Evolutionary conservation across 495 filamentous ascomycete genomes (phyloP).

Genomic region (Neurospora terricola): DNA sequence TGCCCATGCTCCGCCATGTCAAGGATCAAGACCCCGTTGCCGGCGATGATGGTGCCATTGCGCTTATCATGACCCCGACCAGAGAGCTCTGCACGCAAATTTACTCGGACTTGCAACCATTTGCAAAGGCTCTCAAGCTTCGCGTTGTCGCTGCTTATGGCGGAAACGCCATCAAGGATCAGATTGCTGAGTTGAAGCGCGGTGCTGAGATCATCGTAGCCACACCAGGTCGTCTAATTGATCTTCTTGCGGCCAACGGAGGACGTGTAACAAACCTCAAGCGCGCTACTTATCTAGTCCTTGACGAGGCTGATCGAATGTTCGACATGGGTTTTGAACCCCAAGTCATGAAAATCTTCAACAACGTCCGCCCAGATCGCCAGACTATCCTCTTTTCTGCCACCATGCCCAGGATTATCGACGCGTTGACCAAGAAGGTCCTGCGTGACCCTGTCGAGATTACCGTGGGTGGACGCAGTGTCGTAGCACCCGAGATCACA

Average conservation of each 20-base stretch:
- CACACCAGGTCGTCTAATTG: slow-evolving; percentile 95
- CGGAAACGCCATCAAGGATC: slow-evolving; percentile 92
- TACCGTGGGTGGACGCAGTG: slow-evolving; percentile 79
- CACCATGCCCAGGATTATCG: slow-evolving; percentile 92
- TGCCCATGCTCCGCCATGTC: slow-evolving; percentile 97
- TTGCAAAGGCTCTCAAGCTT: slow-evolving; percentile 81
- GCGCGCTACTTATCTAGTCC: slow-evolving; percentile 82
- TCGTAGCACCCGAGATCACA: slow-evolving; percentile 89
- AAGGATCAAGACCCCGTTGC: slow-evolving; percentile 84
- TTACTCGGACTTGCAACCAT: slow-evolving; percentile 86
- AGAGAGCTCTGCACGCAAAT: slow-evolving; percentile 94
- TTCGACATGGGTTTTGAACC: slow-evolving; percentile 99
- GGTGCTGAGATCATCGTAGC: slow-evolving; percentile 93
- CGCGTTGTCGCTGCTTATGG: slow-evolving; percentile 92
- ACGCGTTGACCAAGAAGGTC: slow-evolving; percentile 78
- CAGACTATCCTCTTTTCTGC: slow-evolving; percentile 96
- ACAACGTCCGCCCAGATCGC: slow-evolving; percentile 78
- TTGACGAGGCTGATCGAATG: slow-evolving; percentile 98
- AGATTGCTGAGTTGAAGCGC: slow-evolving; percentile 92
- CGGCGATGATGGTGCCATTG: slow-evolving; percentile 76
- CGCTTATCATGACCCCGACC: slow-evolving; percentile 86
- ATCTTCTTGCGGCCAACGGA: slow-evolving; percentile 83
- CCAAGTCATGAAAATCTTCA: slow-evolving; percentile 93
- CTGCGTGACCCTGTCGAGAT: slow-evolving; percentile 85
- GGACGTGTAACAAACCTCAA: slow-evolving; percentile 86